phyloP scores from a whole-genome alignment of 129 eudicot genomes.

The Saposhnikovia divaricata region DNA sequence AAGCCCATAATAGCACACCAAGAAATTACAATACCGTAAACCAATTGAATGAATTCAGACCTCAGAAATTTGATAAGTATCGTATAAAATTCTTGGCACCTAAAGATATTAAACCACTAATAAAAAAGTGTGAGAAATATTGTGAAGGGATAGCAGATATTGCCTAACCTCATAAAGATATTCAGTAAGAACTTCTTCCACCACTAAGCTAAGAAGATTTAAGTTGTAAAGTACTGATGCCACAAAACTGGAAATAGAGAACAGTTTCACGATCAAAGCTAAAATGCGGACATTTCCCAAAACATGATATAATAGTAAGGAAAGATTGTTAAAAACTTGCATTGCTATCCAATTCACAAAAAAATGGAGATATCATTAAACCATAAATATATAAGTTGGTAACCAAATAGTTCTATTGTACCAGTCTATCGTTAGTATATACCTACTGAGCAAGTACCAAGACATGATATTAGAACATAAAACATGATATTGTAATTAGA shows the following conservation, averaged over 20 bases:
- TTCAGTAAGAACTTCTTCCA: constrained; percentile 52
- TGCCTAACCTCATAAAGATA: constrained; percentile 57
- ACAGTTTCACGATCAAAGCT: constrained; percentile 80
- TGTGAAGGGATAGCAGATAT: neutral
- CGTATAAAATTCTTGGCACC: neutral
- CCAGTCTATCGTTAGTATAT: neutral
- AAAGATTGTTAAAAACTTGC: neutral
- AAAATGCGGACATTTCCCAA: constrained; percentile 82
- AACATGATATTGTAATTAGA: too few relatives aligned
- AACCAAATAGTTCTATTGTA: neutral
- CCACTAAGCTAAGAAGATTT: constrained; percentile 60
- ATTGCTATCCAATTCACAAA: neutral
- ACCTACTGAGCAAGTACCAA: neutral
- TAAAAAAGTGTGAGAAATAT: neutral
- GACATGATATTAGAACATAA: too few relatives aligned
- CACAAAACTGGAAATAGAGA: constrained; percentile 67
- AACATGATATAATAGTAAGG: constrained; percentile 7
- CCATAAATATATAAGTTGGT: neutral
- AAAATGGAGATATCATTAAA: neutral
- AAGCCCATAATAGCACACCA: neutral
- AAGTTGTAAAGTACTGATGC: constrained; percentile 72
- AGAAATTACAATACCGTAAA: neutral
- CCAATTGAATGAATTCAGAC: neutral
- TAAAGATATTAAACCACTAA: neutral
- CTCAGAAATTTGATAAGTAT: neutral